A percentile compares a stretch with the other conserved stretches of the same genome.
Conservation (phyloP, 2,329 filamentous ascomycete genomes). For the Chaetoscypha palmicola region DNA sequence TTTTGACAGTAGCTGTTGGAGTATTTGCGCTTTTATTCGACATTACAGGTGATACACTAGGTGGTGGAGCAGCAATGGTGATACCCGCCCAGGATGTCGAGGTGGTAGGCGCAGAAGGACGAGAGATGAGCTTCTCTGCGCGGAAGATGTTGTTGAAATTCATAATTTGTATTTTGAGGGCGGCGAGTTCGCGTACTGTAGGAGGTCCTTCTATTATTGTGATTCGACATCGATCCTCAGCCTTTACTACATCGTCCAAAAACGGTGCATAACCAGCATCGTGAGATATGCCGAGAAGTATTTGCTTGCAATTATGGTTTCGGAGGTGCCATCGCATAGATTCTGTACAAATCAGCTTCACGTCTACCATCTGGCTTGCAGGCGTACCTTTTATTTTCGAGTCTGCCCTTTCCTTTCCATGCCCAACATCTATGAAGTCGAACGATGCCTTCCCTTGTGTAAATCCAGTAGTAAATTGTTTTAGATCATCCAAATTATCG, state of each 20-base stretch:
- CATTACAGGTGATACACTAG: conserved; percentile 15
- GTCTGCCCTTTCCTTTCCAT: conserved; percentile 51
- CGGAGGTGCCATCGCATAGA: conserved; percentile 48
- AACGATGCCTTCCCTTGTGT: conserved; percentile 52
- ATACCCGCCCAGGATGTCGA: conserved; percentile 29
- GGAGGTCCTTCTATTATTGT: conserved; percentile 49
- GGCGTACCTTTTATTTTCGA: conserved; percentile 52
- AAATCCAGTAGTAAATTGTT: conserved; percentile 53
- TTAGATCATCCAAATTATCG: conserved; percentile 39
- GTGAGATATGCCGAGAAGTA: conserved; percentile 55
- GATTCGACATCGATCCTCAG: conserved; percentile 41
- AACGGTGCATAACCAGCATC: conserved; percentile 55
- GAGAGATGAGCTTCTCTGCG: conserved; percentile 40
- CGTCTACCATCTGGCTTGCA: background rate
- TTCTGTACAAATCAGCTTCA: conserved; percentile 22
- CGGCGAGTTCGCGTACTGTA: conserved; percentile 42
- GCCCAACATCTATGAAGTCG: conserved; percentile 57
- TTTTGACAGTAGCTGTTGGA: conserved; percentile 4
- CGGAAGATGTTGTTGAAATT: conserved; percentile 48
- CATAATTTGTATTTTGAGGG: conserved; percentile 41
- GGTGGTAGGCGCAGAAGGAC: conserved; percentile 20
- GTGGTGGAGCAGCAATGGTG: conserved; percentile 21
- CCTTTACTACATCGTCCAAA: conserved; percentile 44
- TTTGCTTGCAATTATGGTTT: conserved; percentile 54
- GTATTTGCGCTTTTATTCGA: conserved; percentile 12